Evolutionary conservation across 1,284 basidiomycete species (phyloP).

Genomic region (Xerocomus minutiporus): DNA sequence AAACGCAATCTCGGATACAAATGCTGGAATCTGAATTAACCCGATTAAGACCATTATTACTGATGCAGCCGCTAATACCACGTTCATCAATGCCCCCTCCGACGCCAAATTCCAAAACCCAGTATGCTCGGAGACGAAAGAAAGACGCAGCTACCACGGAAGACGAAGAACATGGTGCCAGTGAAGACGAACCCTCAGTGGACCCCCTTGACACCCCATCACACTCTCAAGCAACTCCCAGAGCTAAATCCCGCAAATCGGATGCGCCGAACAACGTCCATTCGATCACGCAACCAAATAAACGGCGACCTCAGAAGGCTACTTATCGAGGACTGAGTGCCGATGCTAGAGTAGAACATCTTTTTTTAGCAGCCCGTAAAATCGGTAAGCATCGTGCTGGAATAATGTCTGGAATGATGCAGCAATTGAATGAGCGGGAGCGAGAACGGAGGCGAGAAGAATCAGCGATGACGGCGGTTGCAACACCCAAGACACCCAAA

Average conservation of each 20-base stretch:
- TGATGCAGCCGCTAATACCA: slow-evolving; percentile 40
- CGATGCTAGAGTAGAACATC: slow-evolving; percentile 47
- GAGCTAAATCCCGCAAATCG: slow-evolving; percentile 21
- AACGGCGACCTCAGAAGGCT: slow-evolving; percentile 26
- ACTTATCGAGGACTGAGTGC: slow-evolving; percentile 29
- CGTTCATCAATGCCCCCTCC: slow-evolving; percentile 17
- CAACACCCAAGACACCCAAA: slow-evolving; percentile 33
- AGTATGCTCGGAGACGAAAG: slow-evolving; percentile 22
- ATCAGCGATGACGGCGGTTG: slow-evolving; percentile 23
- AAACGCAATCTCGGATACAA: slow-evolving; percentile 37
- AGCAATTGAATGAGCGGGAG: slow-evolving; percentile 27
- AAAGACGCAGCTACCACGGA: slow-evolving; percentile 21
- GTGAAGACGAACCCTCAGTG: slow-evolving; percentile 23
- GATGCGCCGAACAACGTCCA: slow-evolving; percentile 14
- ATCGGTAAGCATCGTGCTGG: slow-evolving; percentile 43
- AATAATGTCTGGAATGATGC: slow-evolving; percentile 35
- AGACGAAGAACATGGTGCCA: slow-evolving; percentile 23
- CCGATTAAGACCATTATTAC: slow-evolving; percentile 41
- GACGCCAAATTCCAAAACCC: slow-evolving; percentile 22
- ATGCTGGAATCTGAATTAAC: slow-evolving; percentile 42
- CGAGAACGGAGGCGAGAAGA: slow-evolving; percentile 28
- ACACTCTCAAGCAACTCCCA: slow-evolving; percentile 22
- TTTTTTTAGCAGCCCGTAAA: slow-evolving; percentile 46
- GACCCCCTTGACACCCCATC: slow-evolving; percentile 17
- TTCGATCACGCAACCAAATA: slow-evolving; percentile 11